phyloP scores from a whole-genome alignment of 495 filamentous ascomycete genomes.

The Hyphodiscus hymeniophilus region DNA sequence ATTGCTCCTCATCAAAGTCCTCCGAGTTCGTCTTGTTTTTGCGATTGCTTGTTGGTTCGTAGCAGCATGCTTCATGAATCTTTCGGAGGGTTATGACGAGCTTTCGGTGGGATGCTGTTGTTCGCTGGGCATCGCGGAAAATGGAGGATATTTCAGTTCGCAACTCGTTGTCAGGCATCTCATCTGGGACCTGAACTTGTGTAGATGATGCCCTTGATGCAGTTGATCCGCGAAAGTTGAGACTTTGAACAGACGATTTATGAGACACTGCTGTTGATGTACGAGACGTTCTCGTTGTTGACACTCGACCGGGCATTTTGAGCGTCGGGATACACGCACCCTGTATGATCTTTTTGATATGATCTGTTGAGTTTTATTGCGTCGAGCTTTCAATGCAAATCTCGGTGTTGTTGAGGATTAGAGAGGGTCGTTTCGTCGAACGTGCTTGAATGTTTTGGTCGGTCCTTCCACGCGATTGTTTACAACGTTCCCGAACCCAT shows the following conservation, averaged over 20 bases:
- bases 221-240: constrained; percentile 41
- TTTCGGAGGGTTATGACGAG: constrained; percentile 78
- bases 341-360: too few relatives aligned
- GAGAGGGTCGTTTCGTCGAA: too few relatives aligned
- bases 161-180: constrained; percentile 60
- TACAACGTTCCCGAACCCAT: too few relatives aligned
- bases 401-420: not conserved
- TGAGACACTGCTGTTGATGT: constrained; percentile 42
- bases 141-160: constrained; percentile 69
- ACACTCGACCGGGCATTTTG: constrained; percentile 53
- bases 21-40: constrained; percentile 38
- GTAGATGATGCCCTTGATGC: constrained; percentile 29
- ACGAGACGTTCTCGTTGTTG: constrained; percentile 39
- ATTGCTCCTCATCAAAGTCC: constrained; percentile 72
- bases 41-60: constrained; percentile 51
- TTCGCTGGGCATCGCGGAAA: constrained; percentile 82
- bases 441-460: not conserved
- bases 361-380: not conserved
- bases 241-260: constrained; percentile 48
- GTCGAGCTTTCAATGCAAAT: not conserved
- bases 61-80: constrained; percentile 81
- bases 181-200: constrained; percentile 65
- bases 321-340: not conserved
- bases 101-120: constrained; percentile 83
- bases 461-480: not conserved